phyloP scores from a whole-genome alignment of 1,284 basidiomycete genomes.

The Taiwanofungus camphoratus region DNA sequence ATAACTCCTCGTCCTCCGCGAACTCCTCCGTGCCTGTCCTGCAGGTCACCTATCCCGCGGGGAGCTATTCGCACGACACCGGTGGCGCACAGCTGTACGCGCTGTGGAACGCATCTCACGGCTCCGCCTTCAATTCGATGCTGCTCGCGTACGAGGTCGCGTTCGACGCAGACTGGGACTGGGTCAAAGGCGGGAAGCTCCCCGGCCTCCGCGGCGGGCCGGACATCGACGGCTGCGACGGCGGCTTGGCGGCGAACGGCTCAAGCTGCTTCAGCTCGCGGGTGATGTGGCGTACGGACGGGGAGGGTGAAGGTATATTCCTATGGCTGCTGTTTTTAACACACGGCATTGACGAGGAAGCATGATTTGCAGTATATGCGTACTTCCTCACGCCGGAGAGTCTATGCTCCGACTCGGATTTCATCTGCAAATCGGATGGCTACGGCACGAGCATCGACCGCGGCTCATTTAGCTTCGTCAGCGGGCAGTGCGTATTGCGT shows the following conservation, averaged over 20 bases:
- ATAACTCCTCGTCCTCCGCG: slow-evolving; percentile 30
- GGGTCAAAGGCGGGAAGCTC: slow-evolving; percentile 43
- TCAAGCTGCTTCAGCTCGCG: slow-evolving; percentile 41
- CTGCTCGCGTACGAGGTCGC: slow-evolving; percentile 67
- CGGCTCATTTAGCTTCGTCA: slow-evolving; percentile 32
- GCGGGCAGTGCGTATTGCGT: slow-evolving; percentile 54
- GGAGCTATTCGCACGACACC: slow-evolving; percentile 51
- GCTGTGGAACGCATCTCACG: slow-evolving; percentile 56
- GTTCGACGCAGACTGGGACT: slow-evolving; percentile 51
- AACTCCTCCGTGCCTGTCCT: slow-evolving; percentile 48
- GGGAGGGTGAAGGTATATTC: slow-evolving; percentile 36
- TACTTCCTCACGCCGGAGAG: slow-evolving; percentile 24
- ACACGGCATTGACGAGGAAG: background rate
- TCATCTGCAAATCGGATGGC: slow-evolving; percentile 34
- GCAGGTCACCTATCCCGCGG: slow-evolving; percentile 57
- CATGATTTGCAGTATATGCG: slow-evolving; percentile 28
- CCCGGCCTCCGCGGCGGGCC: slow-evolving; percentile 42
- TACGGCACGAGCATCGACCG: slow-evolving; percentile 39
- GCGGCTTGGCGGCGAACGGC: slow-evolving; percentile 35
- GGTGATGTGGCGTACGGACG: slow-evolving; percentile 40
- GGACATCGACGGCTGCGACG: slow-evolving; percentile 33
- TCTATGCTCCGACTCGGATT: slow-evolving; percentile 21
- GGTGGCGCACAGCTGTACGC: slow-evolving; percentile 64
- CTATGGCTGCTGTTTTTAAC: background rate
- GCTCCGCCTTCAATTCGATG: slow-evolving; percentile 54